Percentiles rank a stretch among this genome's conserved stretches.
Evolutionary conservation across 306 rosid species (phyloP).

Genomic region (Morella rubra): DNA sequence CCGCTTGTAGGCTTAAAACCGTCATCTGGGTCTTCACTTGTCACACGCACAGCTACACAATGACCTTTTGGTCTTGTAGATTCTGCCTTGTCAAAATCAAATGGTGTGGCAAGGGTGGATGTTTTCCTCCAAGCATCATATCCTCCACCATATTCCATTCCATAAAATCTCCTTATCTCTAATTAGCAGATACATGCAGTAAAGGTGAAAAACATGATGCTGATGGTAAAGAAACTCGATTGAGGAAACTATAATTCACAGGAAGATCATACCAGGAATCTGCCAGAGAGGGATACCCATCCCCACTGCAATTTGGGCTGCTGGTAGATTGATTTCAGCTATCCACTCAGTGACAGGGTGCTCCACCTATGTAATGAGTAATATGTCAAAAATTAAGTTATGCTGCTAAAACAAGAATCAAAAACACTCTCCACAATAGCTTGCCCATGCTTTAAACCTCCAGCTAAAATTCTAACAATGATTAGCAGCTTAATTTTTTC

Average conservation of each 20-base stretch:
- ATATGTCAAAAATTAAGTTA: slow-evolving; percentile 22
- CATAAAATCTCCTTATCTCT: slow-evolving; percentile 97
- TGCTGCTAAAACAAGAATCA: background rate
- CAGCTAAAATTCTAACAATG: background rate
- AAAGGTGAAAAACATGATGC: slow-evolving; percentile 22
- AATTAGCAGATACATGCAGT: slow-evolving; percentile 26
- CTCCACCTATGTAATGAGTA: slow-evolving; percentile 65
- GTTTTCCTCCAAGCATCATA: slow-evolving; percentile 95
- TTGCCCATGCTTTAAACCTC: slow-evolving; percentile 9
- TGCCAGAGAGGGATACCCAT: slow-evolving; percentile 99
- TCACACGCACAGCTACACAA: slow-evolving; percentile 97
- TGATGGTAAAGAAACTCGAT: background rate
- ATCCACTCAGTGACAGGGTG: slow-evolving; percentile 99
- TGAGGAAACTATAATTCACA: slow-evolving; percentile 24
- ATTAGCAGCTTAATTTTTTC: background rate
- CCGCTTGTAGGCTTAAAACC: slow-evolving; percentile 98
- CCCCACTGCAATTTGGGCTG: slow-evolving; percentile 95
- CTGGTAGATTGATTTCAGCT: slow-evolving; percentile 94
- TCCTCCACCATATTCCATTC: slow-evolving; percentile 90
- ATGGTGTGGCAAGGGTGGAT: slow-evolving; percentile 69
- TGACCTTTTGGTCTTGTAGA: slow-evolving; percentile 94
- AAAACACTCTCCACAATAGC: background rate
- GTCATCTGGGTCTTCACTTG: slow-evolving; percentile 99
- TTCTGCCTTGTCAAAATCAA: slow-evolving; percentile 87
- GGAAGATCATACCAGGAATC: slow-evolving; percentile 71